These are phyloP conservation scores for Oryza coarctata DNA, from an alignment of 176 grass and related monocot genomes.

Conservation along the genomic window DNA sequence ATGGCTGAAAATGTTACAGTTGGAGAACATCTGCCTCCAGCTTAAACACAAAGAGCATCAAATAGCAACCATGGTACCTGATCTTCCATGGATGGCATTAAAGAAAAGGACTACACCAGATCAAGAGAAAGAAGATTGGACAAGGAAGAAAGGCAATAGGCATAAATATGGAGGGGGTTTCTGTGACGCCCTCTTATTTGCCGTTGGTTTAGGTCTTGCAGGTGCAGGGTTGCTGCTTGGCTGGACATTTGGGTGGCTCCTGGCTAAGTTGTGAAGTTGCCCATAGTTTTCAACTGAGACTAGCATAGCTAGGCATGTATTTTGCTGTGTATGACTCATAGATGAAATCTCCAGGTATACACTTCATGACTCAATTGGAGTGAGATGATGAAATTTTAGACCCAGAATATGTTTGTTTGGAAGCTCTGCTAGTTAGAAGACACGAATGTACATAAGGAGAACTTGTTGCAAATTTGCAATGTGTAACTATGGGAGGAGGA, in stretches of 20 bases:
- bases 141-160: constrained; percentile 36
- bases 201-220: constrained; percentile 66
- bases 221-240: constrained; percentile 88
- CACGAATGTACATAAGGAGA: neutral
- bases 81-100: constrained; percentile 52
- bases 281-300: neutral
- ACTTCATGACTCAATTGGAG: neutral
- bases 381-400: neutral
- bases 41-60: constrained; percentile 61
- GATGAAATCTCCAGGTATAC: constrained; percentile 9
- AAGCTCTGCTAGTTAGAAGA: constrained; percentile 9
- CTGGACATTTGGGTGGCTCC: constrained; percentile 79
- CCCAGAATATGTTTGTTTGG: constrained; percentile 16
- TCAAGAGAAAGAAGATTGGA: constrained; percentile 34
- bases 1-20: constrained; percentile 76
- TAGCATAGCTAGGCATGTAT: constrained; percentile 5
- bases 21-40: constrained; percentile 75
- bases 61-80: constrained; percentile 42
- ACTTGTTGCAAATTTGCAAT: neutral
- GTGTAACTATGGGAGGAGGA: neutral
- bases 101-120: constrained; percentile 17
- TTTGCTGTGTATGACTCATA: constrained; percentile 23
- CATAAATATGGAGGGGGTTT: constrained; percentile 39
- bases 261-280: constrained; percentile 47
- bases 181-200: constrained; percentile 57